Conservation (phyloP, 441 rosid species). For the Cnidoscolus chayamansa region DNA sequence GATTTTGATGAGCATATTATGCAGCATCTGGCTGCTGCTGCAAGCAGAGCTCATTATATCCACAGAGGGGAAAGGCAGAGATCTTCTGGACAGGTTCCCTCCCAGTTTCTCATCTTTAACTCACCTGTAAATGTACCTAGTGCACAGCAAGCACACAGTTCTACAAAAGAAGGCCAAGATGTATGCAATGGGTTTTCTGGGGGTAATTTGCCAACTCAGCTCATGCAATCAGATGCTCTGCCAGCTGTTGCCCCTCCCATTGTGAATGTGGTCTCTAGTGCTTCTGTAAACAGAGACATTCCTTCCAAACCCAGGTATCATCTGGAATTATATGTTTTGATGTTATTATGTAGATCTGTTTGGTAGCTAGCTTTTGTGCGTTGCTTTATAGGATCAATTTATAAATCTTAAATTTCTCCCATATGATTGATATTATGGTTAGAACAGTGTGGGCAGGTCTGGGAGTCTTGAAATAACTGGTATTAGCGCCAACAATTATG, state of each 20-base stretch:
- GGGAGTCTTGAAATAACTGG: neutral
- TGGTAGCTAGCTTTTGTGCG: neutral
- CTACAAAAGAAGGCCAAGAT: constrained; percentile 29
- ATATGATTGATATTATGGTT: neutral
- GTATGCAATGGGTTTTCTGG: constrained; percentile 27
- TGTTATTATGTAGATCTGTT: neutral
- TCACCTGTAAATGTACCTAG: constrained; percentile 29
- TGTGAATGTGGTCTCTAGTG: constrained; percentile 22
- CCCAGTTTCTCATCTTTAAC: constrained; percentile 28
- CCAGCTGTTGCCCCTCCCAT: constrained; percentile 34
- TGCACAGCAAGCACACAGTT: constrained; percentile 22
- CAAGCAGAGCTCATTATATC: constrained; percentile 46
- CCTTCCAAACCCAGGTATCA: constrained; percentile 49
- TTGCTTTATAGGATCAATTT: neutral
- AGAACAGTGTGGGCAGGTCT: neutral
- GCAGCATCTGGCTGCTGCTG: constrained; percentile 69
- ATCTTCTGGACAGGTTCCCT: constrained; percentile 37
- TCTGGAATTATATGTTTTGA: constrained; percentile 1
- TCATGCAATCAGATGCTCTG: constrained; percentile 24
- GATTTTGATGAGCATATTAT: constrained; percentile 64
- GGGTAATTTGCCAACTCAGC: constrained; percentile 29
- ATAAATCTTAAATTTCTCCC: neutral
- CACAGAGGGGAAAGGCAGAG: constrained; percentile 56
- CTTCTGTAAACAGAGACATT: constrained; percentile 33
- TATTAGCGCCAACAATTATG: neutral